Evolutionary conservation across 331 rosid genomes (phyloP).

Genomic region (Rhamnella rubrinervis): DNA sequence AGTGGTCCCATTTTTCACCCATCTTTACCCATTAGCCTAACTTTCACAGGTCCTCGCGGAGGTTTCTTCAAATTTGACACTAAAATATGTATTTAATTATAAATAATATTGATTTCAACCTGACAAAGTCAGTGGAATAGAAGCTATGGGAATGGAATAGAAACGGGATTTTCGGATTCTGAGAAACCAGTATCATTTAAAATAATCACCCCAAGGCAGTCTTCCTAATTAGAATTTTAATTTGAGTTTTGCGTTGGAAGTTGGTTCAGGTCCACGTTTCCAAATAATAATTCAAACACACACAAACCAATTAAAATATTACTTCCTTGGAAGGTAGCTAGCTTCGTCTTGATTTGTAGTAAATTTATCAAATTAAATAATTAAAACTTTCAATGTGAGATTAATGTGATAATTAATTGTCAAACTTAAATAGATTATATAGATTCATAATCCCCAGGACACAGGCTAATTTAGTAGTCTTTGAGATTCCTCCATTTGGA

Average conservation of each 20-base stretch:
- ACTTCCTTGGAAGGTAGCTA: conserved; percentile 51
- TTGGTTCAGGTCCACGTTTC: conserved; percentile 66
- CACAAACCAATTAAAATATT: conserved; percentile 19
- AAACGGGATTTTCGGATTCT: conserved; percentile 85
- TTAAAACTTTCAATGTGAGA: conserved; percentile 30
- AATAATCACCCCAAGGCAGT: conserved; percentile 31
- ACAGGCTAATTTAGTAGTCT: conserved; percentile 26
- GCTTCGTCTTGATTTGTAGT: conserved; percentile 46
- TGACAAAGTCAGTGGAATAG: conserved; percentile 96
- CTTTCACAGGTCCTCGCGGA: too few species aligned
- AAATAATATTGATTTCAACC: conserved; percentile 32
- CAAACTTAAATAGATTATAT: conserved; percentile 24
- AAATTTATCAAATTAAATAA: conserved; percentile 14
- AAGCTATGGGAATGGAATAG: conserved; percentile 99
- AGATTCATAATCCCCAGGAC: conserved; percentile 47
- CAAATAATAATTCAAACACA: conserved; percentile 55
- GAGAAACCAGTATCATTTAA: conserved; percentile 47
- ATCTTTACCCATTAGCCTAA: conserved; percentile 12
- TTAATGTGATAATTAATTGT: conserved; percentile 27
- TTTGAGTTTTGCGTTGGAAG: conserved; percentile 56
- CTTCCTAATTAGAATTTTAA: conserved; percentile 23
- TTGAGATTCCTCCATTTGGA: conserved; percentile 65
- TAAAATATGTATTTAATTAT: too few species aligned
- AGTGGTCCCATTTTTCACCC: conserved; percentile 40
- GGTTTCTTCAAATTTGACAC: too few species aligned